Evolutionary conservation across 148 eudicot genomes (phyloP).

Genomic region (Talinum fruticosum): DNA sequence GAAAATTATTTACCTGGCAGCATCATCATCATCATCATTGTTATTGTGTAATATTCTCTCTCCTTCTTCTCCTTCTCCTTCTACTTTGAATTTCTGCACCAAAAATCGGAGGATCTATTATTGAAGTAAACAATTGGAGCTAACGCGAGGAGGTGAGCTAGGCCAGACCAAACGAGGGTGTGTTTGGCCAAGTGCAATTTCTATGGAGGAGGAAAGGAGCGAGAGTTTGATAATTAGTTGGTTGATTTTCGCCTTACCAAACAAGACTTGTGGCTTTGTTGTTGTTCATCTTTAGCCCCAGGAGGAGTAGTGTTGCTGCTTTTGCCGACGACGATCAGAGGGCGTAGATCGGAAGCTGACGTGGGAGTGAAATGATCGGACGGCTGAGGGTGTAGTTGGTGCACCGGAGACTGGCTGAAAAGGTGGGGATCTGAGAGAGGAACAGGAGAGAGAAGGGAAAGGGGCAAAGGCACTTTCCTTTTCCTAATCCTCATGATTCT

Average conservation of each 20-base stretch:
- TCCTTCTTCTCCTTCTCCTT: conserved; percentile 10
- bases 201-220: not conserved
- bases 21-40: conserved; percentile 10
- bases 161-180: not conserved
- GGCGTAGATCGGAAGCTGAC: conserved; percentile 26
- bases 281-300: not conserved
- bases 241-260: not conserved
- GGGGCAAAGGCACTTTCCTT: conserved; percentile 47
- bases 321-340: conserved; percentile 18
- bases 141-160: too few relatives aligned
- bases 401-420: conserved; percentile 37
- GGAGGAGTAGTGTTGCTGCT: not conserved
- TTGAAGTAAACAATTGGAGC: not conserved
- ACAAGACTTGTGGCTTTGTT: not conserved
- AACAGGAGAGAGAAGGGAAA: conserved; percentile 40
- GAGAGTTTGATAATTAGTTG: too few relatives aligned
- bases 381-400: conserved; percentile 18
- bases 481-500: conserved; percentile 66
- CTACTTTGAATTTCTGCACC: conserved; percentile 4
- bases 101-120: not conserved
- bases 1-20: conserved; percentile 10
- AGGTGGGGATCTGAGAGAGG: conserved; percentile 52
- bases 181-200: conserved; percentile 18
- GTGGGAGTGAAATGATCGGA: conserved; percentile 35
- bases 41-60: conserved; percentile 6